phyloP scores from a whole-genome alignment of 2,329 filamentous ascomycete species.

The Neonectria hederae region DNA sequence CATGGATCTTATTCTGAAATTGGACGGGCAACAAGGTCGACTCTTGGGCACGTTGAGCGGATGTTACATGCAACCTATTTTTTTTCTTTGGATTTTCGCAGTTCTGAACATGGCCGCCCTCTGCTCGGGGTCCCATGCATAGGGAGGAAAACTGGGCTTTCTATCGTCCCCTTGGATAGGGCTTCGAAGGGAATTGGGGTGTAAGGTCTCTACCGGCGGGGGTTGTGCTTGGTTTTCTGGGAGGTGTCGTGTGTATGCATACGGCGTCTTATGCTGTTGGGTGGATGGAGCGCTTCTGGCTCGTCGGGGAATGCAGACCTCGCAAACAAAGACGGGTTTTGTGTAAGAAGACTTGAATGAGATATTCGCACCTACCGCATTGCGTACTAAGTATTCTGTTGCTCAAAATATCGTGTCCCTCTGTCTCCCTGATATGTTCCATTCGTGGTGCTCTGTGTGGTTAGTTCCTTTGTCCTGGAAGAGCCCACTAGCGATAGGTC shows the following conservation, averaged over 20 bases:
- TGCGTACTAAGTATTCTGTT: background rate
- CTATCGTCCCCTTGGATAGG: conserved; percentile 13
- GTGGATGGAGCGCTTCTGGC: conserved; percentile 3
- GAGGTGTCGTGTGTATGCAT: conserved; percentile 16
- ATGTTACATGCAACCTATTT: conserved; percentile 7
- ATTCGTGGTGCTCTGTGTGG: background rate
- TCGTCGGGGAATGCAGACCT: conserved; percentile 2
- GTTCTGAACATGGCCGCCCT: conserved; percentile 10
- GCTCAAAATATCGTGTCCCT: background rate
- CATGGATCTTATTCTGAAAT: conserved; percentile 17
- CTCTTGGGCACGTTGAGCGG: conserved; percentile 8
- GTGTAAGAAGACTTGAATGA: conserved; percentile 12
- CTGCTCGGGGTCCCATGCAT: conserved; percentile 6
- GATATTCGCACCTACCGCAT: conserved; percentile 2
- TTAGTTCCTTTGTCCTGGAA: background rate
- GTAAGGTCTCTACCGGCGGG: conserved; percentile 5
- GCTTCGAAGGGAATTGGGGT: conserved; percentile 10
- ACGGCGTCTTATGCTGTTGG: conserved; percentile 1
- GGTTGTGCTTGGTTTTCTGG: conserved; percentile 10
- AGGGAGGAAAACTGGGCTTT: conserved; percentile 12
- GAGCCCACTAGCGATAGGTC: background rate
- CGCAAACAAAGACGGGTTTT: conserved; percentile 8
- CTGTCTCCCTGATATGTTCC: background rate
- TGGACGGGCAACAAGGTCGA: conserved; percentile 15
- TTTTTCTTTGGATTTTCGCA: background rate